A percentile compares a stretch with the other conserved stretches of the same genome.
Conservation (phyloP, 441 rosid species). For the Populus hybrid region DNA sequence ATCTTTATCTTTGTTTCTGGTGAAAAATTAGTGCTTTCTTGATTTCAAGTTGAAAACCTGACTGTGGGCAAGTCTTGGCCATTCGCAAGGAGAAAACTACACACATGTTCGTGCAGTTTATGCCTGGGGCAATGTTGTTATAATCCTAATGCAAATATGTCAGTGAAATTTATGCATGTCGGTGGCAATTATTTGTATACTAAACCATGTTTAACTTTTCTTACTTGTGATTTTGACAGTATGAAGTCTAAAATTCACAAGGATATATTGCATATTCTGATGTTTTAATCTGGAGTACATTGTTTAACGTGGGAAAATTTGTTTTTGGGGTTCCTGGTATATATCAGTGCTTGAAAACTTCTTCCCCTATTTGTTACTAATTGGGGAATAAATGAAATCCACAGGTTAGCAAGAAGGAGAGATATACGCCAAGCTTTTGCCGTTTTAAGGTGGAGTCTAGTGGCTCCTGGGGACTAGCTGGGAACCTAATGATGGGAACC, state of each 20-base stretch:
- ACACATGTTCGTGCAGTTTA: background rate
- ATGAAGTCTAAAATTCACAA: background rate
- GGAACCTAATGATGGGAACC: slow-evolving; percentile 87
- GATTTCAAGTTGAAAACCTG: background rate
- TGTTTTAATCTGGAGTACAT: background rate
- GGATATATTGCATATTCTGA: background rate
- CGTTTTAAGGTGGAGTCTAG: slow-evolving; percentile 75
- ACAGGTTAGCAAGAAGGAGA: slow-evolving; percentile 96
- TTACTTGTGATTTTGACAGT: background rate
- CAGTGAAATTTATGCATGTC: background rate
- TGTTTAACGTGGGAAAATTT: background rate
- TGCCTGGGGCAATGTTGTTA: background rate
- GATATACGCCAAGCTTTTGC: slow-evolving; percentile 90
- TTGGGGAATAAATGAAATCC: slow-evolving; percentile 13
- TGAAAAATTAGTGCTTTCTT: no score
- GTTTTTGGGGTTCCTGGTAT: background rate
- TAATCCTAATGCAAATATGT: background rate
- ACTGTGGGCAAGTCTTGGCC: background rate
- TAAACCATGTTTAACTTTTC: background rate
- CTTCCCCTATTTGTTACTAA: background rate
- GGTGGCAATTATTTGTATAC: background rate
- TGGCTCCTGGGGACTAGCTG: slow-evolving; percentile 85
- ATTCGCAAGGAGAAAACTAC: background rate
- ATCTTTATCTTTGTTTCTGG: background rate
- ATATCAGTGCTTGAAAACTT: background rate